phyloP scores from a whole-genome alignment of 164 flowering plant genomes.

The Vitis cinerea region DNA sequence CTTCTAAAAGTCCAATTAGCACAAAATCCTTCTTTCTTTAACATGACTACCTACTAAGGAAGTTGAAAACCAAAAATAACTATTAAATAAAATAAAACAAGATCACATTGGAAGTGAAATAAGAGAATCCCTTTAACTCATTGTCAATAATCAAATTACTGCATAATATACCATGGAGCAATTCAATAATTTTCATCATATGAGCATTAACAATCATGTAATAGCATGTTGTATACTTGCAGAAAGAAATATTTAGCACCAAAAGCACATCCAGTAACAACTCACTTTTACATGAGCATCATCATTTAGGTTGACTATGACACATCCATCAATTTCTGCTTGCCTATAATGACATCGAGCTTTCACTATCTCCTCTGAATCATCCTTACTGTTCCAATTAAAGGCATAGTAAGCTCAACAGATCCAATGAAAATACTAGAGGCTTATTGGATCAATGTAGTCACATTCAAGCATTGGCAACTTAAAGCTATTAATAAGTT shows the following conservation, averaged over 20 bases:
- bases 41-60: too few species aligned
- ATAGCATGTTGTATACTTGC: not conserved
- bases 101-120: too few species aligned
- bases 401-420: not conserved
- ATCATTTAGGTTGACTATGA: conserved; percentile 25
- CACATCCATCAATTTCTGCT: conserved; percentile 38
- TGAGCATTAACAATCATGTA: not conserved
- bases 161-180: too few species aligned
- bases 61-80: too few species aligned
- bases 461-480: not conserved
- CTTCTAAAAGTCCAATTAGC: too few species aligned
- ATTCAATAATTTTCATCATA: too few species aligned
- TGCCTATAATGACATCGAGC: conserved; percentile 33
- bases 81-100: too few species aligned
- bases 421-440: not conserved
- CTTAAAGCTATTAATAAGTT: not conserved
- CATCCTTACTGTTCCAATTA: conserved; percentile 4
- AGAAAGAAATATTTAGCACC: not conserved
- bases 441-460: not conserved
- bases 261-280: not conserved
- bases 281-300: conserved; percentile 47
- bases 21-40: too few species aligned
- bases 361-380: conserved; percentile 16
- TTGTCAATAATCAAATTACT: too few species aligned
- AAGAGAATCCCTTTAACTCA: too few species aligned